Conservation (phyloP, 192 early-diverging fungal genomes). For the Glomus cerebriforme region DNA sequence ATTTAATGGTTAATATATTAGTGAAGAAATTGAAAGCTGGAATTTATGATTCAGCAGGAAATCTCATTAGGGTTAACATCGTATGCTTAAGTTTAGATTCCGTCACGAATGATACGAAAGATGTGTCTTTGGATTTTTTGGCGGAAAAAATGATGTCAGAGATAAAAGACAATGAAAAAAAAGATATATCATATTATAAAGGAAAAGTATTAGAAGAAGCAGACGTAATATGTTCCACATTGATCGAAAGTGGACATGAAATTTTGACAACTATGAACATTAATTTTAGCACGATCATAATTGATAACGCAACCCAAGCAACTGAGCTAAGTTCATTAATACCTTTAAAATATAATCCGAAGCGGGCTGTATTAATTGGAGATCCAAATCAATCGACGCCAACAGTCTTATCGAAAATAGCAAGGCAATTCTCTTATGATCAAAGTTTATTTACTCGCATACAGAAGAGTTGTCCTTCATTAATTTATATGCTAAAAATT, state of each 20-base stretch:
- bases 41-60: neutral
- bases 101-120: conserved; percentile 57
- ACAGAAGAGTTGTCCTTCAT: conserved; percentile 61
- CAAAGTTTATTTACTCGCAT: conserved; percentile 88
- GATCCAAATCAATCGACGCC: conserved; percentile 94
- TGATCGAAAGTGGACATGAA: conserved; percentile 86
- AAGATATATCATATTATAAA: conserved; percentile 49
- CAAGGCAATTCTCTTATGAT: conserved; percentile 73
- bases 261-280: conserved; percentile 64
- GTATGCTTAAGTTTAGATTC: conserved; percentile 81
- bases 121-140: neutral
- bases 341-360: conserved; percentile 80
- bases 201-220: conserved; percentile 72
- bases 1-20: conserved; percentile 93
- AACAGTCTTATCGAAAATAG: conserved; percentile 77
- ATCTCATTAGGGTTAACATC: conserved; percentile 55
- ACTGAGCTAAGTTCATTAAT: conserved; percentile 87
- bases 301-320: conserved; percentile 94
- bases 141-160: conserved; percentile 38
- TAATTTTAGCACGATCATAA: conserved; percentile 83
- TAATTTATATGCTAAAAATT: conserved; percentile 80
- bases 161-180: conserved; percentile 37
- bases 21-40: conserved; percentile 72
- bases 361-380: conserved; percentile 88
- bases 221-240: conserved; percentile 82